These are phyloP conservation scores for Leptosphaerulina australis DNA, from an alignment of 2,329 filamentous ascomycete species.

Conservation along the genomic window DNA sequence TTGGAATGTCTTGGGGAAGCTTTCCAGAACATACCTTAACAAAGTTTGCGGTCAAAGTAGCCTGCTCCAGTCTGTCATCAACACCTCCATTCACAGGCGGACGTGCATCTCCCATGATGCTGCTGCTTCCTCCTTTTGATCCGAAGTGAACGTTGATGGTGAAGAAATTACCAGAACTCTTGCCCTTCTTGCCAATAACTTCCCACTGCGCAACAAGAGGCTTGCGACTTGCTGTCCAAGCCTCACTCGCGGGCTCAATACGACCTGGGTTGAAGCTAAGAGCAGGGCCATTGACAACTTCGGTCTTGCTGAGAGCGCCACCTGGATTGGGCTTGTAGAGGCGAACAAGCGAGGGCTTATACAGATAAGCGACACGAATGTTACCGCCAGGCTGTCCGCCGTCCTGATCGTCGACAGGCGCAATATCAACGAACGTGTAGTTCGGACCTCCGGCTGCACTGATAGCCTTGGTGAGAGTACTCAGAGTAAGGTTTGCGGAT, in stretches of 20 bases:
- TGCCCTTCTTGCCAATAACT: slow-evolving; percentile 59
- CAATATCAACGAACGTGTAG: slow-evolving; percentile 67
- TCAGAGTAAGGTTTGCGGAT: slow-evolving; percentile 64
- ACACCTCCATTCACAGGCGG: slow-evolving; percentile 71
- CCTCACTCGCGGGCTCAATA: slow-evolving; percentile 66
- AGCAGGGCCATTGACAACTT: slow-evolving; percentile 62
- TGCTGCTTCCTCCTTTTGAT: slow-evolving; percentile 69
- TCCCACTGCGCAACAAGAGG: slow-evolving; percentile 71
- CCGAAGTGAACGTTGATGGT: slow-evolving; percentile 74
- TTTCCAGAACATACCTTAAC: slow-evolving; percentile 37
- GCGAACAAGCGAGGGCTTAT: slow-evolving; percentile 64
- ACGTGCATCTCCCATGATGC: slow-evolving; percentile 68
- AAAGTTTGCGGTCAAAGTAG: slow-evolving; percentile 60
- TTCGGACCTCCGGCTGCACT: slow-evolving; percentile 53
- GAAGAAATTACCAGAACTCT: slow-evolving; percentile 59
- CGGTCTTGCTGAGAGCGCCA: slow-evolving; percentile 59
- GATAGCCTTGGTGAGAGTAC: slow-evolving; percentile 62
- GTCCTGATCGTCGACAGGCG: slow-evolving; percentile 64
- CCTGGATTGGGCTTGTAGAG: slow-evolving; percentile 67
- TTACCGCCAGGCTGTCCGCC: slow-evolving; percentile 73
- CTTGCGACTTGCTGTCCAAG: slow-evolving; percentile 68
- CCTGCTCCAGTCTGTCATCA: slow-evolving; percentile 62
- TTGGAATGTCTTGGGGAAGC: slow-evolving; percentile 6
- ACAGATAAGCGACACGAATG: slow-evolving; percentile 73
- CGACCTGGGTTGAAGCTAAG: slow-evolving; percentile 72